phyloP scores from a whole-genome alignment of 345 rosid genomes.

The Passiflora organensis region DNA sequence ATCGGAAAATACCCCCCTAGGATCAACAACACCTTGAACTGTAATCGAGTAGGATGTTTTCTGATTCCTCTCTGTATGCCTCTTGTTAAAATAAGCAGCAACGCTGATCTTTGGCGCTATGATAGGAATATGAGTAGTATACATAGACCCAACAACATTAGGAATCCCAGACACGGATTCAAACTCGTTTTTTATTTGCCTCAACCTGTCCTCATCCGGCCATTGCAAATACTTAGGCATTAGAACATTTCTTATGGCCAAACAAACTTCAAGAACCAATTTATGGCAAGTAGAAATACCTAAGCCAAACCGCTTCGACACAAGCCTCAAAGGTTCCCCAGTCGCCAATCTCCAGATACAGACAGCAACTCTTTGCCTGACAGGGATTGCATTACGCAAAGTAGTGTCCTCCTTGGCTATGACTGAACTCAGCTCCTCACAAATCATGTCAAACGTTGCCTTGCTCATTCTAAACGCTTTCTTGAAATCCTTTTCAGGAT shows the following conservation, averaged over 20 bases:
- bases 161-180: conserved; percentile 61
- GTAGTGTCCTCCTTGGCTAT: conserved; percentile 90
- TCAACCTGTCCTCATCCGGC: conserved; percentile 58
- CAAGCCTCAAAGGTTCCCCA: conserved; percentile 64
- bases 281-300: conserved; percentile 84
- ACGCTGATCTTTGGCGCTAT: conserved; percentile 75
- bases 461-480: conserved; percentile 78
- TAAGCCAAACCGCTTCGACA: conserved; percentile 67
- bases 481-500: conserved; percentile 73
- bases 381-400: conserved; percentile 81
- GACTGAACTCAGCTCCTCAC: conserved; percentile 74
- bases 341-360: conserved; percentile 89
- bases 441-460: conserved; percentile 64
- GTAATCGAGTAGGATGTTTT: conserved; percentile 71
- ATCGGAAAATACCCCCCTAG: conserved; percentile 64
- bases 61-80: conserved; percentile 74
- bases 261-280: conserved; percentile 69
- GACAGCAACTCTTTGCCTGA: conserved; percentile 85
- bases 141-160: conserved; percentile 66
- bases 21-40: conserved; percentile 66
- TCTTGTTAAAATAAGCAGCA: conserved; percentile 68
- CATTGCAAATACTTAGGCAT: conserved; percentile 78
- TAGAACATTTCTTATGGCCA: conserved; percentile 59
- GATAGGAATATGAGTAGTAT: conserved; percentile 76
- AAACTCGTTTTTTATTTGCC: conserved; percentile 35